Evolutionary conservation across 202 grass and related monocot genomes (phyloP).

Genomic region (Elaeis oleifera): DNA sequence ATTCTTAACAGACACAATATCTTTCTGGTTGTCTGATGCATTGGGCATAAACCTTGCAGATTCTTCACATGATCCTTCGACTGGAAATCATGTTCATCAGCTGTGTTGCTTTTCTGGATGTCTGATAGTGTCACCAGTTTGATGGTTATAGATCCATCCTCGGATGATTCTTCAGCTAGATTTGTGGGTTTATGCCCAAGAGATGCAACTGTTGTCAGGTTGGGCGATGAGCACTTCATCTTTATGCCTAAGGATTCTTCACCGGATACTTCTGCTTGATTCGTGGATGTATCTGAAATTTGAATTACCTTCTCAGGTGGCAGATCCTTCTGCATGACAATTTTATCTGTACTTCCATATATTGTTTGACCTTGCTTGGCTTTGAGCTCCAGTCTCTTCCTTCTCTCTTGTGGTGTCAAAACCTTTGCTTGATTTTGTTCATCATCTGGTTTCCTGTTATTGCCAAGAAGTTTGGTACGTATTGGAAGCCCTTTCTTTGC

Average conservation of each 20-base stretch:
- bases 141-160: conserved; percentile 48
- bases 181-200: conserved; percentile 7
- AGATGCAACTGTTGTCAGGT: conserved; percentile 5
- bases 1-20: neutral
- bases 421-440: conserved; percentile 3
- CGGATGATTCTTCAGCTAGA: conserved; percentile 25
- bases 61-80: neutral
- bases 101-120: conserved; percentile 31
- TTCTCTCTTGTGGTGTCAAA: conserved; percentile 6
- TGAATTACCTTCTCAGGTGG: conserved; percentile 31
- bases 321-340: conserved; percentile 13
- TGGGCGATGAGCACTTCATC: neutral
- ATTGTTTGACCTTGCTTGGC: conserved; percentile 22
- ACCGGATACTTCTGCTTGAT: conserved; percentile 5
- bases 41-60: neutral
- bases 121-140: conserved; percentile 38
- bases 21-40: neutral
- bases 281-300: conserved; percentile 16
- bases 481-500: conserved; percentile 38
- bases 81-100: conserved; percentile 19
- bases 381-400: conserved; percentile 16
- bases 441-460: conserved; percentile 3
- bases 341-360: conserved; percentile 31
- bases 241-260: conserved; percentile 22
- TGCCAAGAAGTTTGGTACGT: neutral